A percentile compares a stretch with the other conserved stretches of the same genome.
Conservation (phyloP, 2,329 filamentous ascomycete genomes). For the Hymenoscyphus albidus region DNA sequence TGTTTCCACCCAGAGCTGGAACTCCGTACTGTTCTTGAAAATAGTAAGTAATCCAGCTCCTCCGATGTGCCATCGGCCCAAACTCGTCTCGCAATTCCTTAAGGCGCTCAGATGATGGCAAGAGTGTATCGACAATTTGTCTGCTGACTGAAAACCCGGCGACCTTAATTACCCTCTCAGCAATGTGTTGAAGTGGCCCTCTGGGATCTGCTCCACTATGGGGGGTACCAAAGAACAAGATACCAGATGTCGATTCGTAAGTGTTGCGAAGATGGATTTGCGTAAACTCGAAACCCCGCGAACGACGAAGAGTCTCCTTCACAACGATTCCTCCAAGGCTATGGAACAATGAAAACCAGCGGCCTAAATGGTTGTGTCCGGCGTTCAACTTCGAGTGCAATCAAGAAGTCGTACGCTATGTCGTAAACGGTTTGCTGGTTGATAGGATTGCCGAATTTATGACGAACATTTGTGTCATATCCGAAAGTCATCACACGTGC, state of each 20-base stretch:
- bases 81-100: slow-evolving; percentile 15
- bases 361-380: slow-evolving; percentile 7
- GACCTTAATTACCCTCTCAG: slow-evolving; percentile 9
- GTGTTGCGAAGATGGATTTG: slow-evolving; percentile 36
- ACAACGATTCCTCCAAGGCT: slow-evolving; percentile 68
- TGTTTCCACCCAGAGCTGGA: slow-evolving; percentile 3
- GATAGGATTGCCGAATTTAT: slow-evolving; percentile 6
- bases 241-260: slow-evolving; percentile 67
- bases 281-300: neutral
- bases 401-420: slow-evolving; percentile 15
- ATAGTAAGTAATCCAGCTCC: slow-evolving; percentile 15
- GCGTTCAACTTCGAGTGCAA: slow-evolving; percentile 21
- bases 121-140: slow-evolving; percentile 12
- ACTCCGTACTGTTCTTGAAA: slow-evolving; percentile 14
- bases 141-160: slow-evolving; percentile 9
- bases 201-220: slow-evolving; percentile 61
- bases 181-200: slow-evolving; percentile 13
- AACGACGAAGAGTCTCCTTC: slow-evolving; percentile 45
- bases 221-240: slow-evolving; percentile 72
- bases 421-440: slow-evolving; percentile 12
- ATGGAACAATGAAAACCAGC: slow-evolving; percentile 65
- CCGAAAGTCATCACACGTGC: slow-evolving; percentile 21
- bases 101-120: slow-evolving; percentile 12
- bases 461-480: slow-evolving; percentile 41
- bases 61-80: slow-evolving; percentile 12